These are phyloP conservation scores for Pythium coloratum DNA, from an alignment of 352 stramenopile species.

Conservation along the genomic window DNA sequence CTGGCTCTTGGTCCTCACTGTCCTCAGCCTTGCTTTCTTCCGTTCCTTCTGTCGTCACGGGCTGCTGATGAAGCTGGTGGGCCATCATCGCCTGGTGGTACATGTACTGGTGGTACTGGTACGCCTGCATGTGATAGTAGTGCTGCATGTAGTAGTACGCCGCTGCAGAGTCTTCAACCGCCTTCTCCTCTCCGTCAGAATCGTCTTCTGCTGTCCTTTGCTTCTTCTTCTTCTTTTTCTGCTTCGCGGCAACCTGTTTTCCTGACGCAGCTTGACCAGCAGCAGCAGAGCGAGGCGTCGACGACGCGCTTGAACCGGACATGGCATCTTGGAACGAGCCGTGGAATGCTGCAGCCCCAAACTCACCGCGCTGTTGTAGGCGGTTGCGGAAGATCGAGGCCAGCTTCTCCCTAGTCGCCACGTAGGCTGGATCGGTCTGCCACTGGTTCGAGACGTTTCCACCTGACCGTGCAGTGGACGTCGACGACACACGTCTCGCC, in stretches of 20 bases:
- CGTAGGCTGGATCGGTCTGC: slow-evolving; percentile 22
- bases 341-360: slow-evolving; percentile 18
- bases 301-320: slow-evolving; percentile 8
- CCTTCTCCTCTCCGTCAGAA: slow-evolving; percentile 15
- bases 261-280: neutral
- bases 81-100: slow-evolving; percentile 64
- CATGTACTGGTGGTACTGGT: slow-evolving; percentile 62
- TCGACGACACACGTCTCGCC: neutral
- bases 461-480: neutral
- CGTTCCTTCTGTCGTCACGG: neutral
- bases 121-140: slow-evolving; percentile 49
- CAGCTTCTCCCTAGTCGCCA: slow-evolving; percentile 47
- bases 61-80: slow-evolving; percentile 22
- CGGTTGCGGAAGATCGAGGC: slow-evolving; percentile 63
- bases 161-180: slow-evolving; percentile 6
- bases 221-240: slow-evolving; percentile 20
- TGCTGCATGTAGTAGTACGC: slow-evolving; percentile 28
- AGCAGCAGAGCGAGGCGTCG: slow-evolving; percentile 4
- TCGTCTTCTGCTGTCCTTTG: neutral
- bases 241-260: neutral
- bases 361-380: slow-evolving; percentile 46
- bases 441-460: slow-evolving; percentile 10
- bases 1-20: slow-evolving; percentile 2
- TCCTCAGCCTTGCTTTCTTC: slow-evolving; percentile 5
- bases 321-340: slow-evolving; percentile 28